Evolutionary conservation across 176 grass and related monocot species (phyloP), one percentile per base, ranked within the genome.

Genomic region (Secale cereale): DNA sequence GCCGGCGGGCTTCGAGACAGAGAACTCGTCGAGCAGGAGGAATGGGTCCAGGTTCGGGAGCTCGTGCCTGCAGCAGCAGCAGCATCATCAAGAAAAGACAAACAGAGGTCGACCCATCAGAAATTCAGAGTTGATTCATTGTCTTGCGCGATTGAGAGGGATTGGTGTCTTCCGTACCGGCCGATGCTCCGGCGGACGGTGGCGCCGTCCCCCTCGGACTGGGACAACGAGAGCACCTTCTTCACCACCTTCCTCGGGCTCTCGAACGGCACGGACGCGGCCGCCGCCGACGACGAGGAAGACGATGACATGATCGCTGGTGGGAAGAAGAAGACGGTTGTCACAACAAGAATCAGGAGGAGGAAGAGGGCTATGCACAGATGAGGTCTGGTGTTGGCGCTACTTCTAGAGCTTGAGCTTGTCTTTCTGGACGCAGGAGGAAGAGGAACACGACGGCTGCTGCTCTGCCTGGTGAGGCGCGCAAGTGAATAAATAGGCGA

Each of bases 11-110:
- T 87, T 83, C 45, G 89, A 97, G 59, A 94, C 91, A 88, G 84
- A 77, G 91, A 95, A 95, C 69, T 90, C 91, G 74, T 95, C 94
- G 57, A 95, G 84, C 70, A 95, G 59, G 70, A 95, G 94, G 71
- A 95, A 95, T 2, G 94, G 95, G 63, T 97, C 95, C 31, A 97
- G 82, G 78, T 70, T 94, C 50, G 76, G 70, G 31, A 97, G 69
- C 69, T 92, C 92, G 9, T 65, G 81, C 84, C 95, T 97, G 86
- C 48, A 37, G 27, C 57, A 59, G 56, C 56, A 25, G 2, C 25
- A 59, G 56, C 56, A 25, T 1, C 25, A 30, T 19, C 28, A 65
- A 9, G 22, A 50, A 50, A 4, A 16, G 14, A 48, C 15, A 16
- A 4, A 2, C 14, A 15, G 1, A 81, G 45, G 66, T 85, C 33